phyloP scores from a whole-genome alignment of 2,329 filamentous ascomycete genomes.

The Colletotrichum phormii region DNA sequence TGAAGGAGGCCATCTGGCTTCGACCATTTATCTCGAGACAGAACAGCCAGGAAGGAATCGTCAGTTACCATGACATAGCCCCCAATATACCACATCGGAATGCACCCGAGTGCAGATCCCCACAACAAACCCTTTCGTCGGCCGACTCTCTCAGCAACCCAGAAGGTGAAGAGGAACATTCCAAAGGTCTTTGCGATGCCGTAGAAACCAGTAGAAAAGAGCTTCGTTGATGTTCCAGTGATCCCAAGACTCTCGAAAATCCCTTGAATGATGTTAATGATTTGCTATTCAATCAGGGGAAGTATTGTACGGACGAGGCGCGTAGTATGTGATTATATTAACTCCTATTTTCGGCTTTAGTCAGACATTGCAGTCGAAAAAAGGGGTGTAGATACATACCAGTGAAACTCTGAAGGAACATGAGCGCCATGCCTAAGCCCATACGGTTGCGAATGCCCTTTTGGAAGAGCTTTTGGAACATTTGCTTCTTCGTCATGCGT shows the following conservation, averaged over 20 bases:
- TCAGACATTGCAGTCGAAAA: too few species aligned
- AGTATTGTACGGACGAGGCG: too few species aligned
- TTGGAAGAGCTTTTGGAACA: slow-evolving; percentile 49
- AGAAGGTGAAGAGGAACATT: slow-evolving; percentile 54
- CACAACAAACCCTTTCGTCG: slow-evolving; percentile 60
- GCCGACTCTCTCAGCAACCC: slow-evolving; percentile 60
- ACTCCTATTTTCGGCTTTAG: too few species aligned
- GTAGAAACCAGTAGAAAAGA: slow-evolving; percentile 55
- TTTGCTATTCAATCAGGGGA: too few species aligned
- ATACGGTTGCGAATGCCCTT: slow-evolving; percentile 55
- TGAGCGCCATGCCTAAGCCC: slow-evolving; percentile 66
- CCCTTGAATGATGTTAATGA: background rate
- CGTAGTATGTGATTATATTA: too few species aligned
- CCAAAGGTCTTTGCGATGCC: slow-evolving; percentile 52
- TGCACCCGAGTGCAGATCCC: slow-evolving; percentile 51
- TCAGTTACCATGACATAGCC: slow-evolving; percentile 45
- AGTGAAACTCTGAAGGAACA: slow-evolving; percentile 49
- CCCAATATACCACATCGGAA: slow-evolving; percentile 55
- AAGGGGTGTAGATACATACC: slow-evolving; percentile 31
- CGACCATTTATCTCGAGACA: background rate
- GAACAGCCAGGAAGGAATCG: background rate
- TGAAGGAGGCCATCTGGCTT: background rate
- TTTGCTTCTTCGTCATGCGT: slow-evolving; percentile 43
- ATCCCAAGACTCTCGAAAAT: slow-evolving; percentile 53
- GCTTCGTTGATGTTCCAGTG: slow-evolving; percentile 45